A percentile compares a stretch with the other conserved stretches of the same genome.
phyloP scores from a whole-genome alignment of 768 basidiomycete genomes.

The Termitomyces bulborhizus region DNA sequence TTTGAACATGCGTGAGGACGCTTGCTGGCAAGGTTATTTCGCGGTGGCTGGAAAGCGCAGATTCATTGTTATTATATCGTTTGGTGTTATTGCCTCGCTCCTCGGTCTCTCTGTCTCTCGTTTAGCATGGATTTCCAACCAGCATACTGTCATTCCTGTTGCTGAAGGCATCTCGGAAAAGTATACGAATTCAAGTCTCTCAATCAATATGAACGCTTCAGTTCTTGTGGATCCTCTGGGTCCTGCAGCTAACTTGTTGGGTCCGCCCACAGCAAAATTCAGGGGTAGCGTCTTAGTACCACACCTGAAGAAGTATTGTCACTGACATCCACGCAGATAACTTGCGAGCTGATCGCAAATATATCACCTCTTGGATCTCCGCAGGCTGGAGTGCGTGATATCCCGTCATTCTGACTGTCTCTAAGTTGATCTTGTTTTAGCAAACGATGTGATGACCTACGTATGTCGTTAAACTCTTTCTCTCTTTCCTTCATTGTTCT shows the following conservation, averaged over 20 bases:
- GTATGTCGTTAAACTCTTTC: slow-evolving; percentile 19
- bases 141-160: neutral
- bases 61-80: slow-evolving; percentile 20
- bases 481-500: neutral
- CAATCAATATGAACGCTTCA: neutral
- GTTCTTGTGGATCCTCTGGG: slow-evolving; percentile 14
- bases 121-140: slow-evolving; percentile 15
- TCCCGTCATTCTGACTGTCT: neutral
- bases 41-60: slow-evolving; percentile 13
- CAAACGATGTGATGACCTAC: slow-evolving; percentile 76
- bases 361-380: slow-evolving; percentile 69
- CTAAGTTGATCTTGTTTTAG: slow-evolving; percentile 26
- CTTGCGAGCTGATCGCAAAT: slow-evolving; percentile 50
- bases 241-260: slow-evolving; percentile 21
- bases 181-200: neutral
- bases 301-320: neutral
- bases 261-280: slow-evolving; percentile 51
- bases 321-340: slow-evolving; percentile 40
- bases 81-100: slow-evolving; percentile 24
- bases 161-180: neutral
- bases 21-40: slow-evolving; percentile 8
- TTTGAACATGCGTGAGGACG: slow-evolving; percentile 11
- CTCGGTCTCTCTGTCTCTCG: slow-evolving; percentile 18
- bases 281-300: slow-evolving; percentile 32
- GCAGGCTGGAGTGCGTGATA: slow-evolving; percentile 67